Conservation (phyloP, 208 protist species). For the Leishmania mexicana region DNA sequence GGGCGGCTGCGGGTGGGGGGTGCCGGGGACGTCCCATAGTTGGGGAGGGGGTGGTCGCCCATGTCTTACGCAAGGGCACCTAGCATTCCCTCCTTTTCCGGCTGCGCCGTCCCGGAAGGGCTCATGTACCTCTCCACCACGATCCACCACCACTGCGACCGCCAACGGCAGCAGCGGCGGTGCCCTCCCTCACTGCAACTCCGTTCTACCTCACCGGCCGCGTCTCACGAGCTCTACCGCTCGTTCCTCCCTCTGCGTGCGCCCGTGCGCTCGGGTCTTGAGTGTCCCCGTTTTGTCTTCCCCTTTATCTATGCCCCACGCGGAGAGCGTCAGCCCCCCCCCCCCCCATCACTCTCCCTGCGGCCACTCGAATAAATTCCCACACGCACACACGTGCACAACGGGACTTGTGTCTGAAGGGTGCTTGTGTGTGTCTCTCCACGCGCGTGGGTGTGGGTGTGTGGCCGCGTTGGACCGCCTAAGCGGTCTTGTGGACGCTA, state of each 20-base stretch:
- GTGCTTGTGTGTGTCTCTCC: background rate
- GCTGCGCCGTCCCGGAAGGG: background rate
- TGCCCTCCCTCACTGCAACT: background rate
- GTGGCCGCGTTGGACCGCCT: background rate
- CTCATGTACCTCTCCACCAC: background rate
- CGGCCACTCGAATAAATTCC: background rate
- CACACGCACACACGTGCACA: background rate
- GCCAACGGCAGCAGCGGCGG: background rate
- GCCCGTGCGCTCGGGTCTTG: background rate
- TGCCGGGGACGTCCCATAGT: background rate
- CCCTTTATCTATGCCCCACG: background rate
- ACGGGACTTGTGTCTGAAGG: background rate
- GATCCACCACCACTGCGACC: background rate
- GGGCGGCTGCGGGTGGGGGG: background rate
- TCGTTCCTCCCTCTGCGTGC: background rate
- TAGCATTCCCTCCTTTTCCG: background rate
- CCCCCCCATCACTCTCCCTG: background rate
- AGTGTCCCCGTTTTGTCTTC: background rate
- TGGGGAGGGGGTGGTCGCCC: too few relatives aligned
- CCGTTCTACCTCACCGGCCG: background rate
- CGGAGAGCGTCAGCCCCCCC: background rate
- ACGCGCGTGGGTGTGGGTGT: background rate
- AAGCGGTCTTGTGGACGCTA: background rate
- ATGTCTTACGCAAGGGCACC: background rate
- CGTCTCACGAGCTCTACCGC: background rate